Evolutionary conservation across 192 early-diverging fungal species (phyloP), one percentile per base, ranked within the genome.

Genomic region (Dissophora globulifera): DNA sequence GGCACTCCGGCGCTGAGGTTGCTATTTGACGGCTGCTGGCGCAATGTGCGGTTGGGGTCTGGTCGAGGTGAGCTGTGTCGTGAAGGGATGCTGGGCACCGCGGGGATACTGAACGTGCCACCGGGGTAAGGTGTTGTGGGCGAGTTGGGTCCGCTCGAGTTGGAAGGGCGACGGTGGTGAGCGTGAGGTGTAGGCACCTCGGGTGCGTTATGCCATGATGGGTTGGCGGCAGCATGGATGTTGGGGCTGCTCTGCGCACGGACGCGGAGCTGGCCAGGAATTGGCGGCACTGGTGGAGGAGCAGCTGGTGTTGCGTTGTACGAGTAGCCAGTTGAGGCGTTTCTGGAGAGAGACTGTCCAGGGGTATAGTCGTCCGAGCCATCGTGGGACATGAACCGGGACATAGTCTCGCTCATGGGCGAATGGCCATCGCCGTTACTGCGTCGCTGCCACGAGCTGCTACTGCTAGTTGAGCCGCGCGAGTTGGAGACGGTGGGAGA

Each of bases 181-280:
- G 68, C 25, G 15, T 40, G 35, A 23, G 64, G 64, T 17, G 70
- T 61, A 15, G 76, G 81, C 30, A 75, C 25, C 10, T 69, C 76
- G 25, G 81, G 69, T 13, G 64, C 62, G 32, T 61, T 69, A 57
- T 81, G 74, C 68, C 67, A 78, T n/a, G 56, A 52, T 20, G 61
- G 58, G 58, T 75, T 74, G 41, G 65, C 69, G 22, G 71, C 78
- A 0, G 76, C 62, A 25, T 86, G 85, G 38, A 88, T 86, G 50
- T 88, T 88, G 23, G 87, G 85, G 46, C 70, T 88, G 54, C 85
- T 86, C 40, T 85, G 82, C 16, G 87, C 86, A 27, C 87, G 76
- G n/a, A 82, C 55, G 17, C 85, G 80, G 12, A 81, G 62, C 22
- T 78, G 78, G 26, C 68, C 78, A 70, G 62, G 79, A 38, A 63